phyloP scores from a whole-genome alignment of 2,329 filamentous ascomycete genomes.

The Penicillium sp. region DNA sequence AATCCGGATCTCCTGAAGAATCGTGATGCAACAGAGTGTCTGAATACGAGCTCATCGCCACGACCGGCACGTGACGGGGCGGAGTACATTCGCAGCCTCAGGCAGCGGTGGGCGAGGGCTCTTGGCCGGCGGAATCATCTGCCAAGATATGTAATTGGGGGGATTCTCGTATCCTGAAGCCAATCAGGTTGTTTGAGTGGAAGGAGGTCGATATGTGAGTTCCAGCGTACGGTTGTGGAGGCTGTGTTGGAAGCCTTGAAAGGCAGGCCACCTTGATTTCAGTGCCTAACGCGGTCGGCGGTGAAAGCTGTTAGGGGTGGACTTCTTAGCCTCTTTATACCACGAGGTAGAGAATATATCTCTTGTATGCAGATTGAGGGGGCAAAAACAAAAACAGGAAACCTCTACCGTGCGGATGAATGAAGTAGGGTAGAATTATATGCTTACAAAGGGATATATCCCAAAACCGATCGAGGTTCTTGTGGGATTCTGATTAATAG shows the following conservation, averaged over 20 bases:
- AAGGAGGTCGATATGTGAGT: too few relatives aligned
- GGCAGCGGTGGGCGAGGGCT: not conserved
- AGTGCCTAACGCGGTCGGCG: not conserved
- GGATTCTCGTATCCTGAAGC: not conserved
- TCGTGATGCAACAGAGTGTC: not conserved
- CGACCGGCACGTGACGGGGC: slow-evolving; percentile 5
- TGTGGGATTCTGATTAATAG: too few relatives aligned
- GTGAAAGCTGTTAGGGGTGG: too few relatives aligned
- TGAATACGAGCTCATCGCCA: slow-evolving; percentile 15
- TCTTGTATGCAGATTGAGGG: too few relatives aligned
- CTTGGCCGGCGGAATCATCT: not conserved
- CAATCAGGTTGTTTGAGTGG: too few relatives aligned
- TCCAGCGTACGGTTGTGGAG: not conserved
- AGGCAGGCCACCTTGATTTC: not conserved
- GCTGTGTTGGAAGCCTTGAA: not conserved
- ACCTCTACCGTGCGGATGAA: too few relatives aligned
- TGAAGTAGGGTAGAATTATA: too few relatives aligned
- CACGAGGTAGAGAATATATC: too few relatives aligned
- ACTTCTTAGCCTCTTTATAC: too few relatives aligned
- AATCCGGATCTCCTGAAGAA: not conserved
- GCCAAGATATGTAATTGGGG: not conserved
- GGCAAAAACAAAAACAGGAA: too few relatives aligned
- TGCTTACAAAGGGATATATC: too few relatives aligned
- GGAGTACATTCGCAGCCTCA: not conserved
- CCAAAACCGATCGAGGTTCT: too few relatives aligned